Conservation (phyloP, 495 filamentous ascomycete genomes). For the Podospora fimiseda region DNA sequence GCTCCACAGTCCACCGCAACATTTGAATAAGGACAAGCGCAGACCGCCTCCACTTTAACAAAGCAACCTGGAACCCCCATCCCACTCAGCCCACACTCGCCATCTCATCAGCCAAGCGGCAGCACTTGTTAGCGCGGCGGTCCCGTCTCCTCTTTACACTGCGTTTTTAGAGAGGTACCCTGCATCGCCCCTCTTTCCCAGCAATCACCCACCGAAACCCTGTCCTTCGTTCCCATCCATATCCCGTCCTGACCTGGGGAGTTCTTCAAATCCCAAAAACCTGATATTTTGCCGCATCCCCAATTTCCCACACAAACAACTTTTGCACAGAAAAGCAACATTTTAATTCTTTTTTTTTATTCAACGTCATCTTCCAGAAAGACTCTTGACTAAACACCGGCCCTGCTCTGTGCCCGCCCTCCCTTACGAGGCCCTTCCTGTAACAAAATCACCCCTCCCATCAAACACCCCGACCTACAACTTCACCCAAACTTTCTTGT, state of each 20-base stretch:
- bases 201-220: conserved; percentile 6
- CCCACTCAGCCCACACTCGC: conserved; percentile 2
- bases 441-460: conserved; percentile 16
- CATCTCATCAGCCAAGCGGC: conserved; percentile 5
- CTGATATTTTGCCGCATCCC: conserved; percentile 27
- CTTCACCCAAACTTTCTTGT: conserved; percentile 3
- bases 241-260: conserved; percentile 6
- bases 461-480: conserved; percentile 15
- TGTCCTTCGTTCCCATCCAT: conserved; percentile 12
- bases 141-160: background rate
- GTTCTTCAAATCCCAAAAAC: conserved; percentile 22
- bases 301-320: conserved; percentile 1
- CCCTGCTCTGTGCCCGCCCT: no score
- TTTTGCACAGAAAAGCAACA: background rate
- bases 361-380: conserved; percentile 18
- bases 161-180: background rate
- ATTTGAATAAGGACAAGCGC: background rate
- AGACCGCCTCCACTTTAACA: background rate
- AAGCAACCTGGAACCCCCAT: background rate
- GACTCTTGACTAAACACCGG: no score
- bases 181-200: conserved; percentile 8
- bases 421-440: conserved; percentile 13
- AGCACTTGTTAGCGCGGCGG: background rate
- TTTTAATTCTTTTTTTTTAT: conserved; percentile 4
- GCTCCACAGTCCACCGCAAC: background rate